Conservation (phyloP, 495 filamentous ascomycete genomes). For the Podospora sp. region DNA sequence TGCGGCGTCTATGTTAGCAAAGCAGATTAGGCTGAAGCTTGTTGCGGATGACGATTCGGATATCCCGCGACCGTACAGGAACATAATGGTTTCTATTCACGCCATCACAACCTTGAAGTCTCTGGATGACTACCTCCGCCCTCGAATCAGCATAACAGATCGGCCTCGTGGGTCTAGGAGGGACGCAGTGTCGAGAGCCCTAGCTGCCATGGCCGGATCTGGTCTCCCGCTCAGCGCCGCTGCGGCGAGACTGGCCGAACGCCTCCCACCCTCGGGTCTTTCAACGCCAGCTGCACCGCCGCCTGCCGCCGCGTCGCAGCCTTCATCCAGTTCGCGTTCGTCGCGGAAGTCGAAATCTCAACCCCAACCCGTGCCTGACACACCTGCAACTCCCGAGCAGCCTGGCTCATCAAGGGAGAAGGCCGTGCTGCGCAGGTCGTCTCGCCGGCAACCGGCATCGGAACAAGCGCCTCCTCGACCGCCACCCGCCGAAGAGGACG, state of each 20-base stretch:
- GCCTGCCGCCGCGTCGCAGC: slow-evolving; percentile 38
- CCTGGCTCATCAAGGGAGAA: slow-evolving; percentile 49
- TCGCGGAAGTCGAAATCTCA: slow-evolving; percentile 53
- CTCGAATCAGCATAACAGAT: slow-evolving; percentile 82
- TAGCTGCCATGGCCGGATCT: slow-evolving; percentile 81
- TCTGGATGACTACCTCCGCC: slow-evolving; percentile 92
- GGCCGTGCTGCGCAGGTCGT: slow-evolving; percentile 55
- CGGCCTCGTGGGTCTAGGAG: slow-evolving; percentile 66
- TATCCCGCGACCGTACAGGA: slow-evolving; percentile 80
- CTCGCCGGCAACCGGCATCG: slow-evolving; percentile 54
- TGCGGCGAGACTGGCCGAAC: slow-evolving; percentile 50
- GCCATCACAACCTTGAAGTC: slow-evolving; percentile 98
- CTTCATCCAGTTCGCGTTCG: slow-evolving; percentile 45
- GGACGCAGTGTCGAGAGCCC: slow-evolving; percentile 66
- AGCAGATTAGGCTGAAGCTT: slow-evolving; percentile 88
- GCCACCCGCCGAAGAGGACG: slow-evolving; percentile 59
- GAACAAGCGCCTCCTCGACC: slow-evolving; percentile 52
- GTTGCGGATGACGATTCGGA: slow-evolving; percentile 89
- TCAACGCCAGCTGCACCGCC: slow-evolving; percentile 37
- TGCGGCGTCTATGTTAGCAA: slow-evolving; percentile 92
- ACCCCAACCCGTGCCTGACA: slow-evolving; percentile 37
- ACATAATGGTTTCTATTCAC: slow-evolving; percentile 97
- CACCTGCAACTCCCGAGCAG: slow-evolving; percentile 43
- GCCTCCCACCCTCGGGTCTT: slow-evolving; percentile 33
- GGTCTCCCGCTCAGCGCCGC: slow-evolving; percentile 50